These are phyloP conservation scores for Cladosporium colombiae DNA, from an alignment of 2,329 filamentous ascomycete genomes.

Conservation along the genomic window DNA sequence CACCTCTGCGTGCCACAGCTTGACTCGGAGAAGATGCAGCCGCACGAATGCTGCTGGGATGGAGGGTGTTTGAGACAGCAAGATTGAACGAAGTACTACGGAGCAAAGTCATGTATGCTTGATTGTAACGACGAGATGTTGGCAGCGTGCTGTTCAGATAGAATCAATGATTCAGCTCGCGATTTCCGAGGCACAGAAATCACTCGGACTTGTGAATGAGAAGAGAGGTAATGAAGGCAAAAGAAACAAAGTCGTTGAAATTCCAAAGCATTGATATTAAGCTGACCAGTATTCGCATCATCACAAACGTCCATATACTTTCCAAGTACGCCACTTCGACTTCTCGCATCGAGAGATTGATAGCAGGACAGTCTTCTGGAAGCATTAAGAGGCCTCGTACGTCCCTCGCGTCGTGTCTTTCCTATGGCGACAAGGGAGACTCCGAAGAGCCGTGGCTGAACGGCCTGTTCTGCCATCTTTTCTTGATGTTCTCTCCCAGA, in stretches of 20 bases:
- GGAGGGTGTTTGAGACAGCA: background rate
- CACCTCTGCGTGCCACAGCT: background rate
- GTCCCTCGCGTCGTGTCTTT: background rate
- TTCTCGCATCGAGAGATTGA: background rate
- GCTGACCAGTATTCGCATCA: background rate
- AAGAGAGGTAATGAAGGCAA: background rate
- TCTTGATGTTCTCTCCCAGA: slow-evolving; percentile 6
- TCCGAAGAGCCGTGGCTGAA: background rate
- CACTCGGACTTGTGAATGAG: background rate
- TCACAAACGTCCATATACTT: background rate
- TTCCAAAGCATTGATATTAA: background rate
- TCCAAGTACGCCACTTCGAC: background rate
- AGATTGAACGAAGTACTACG: background rate
- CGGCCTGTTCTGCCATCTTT: slow-evolving; percentile 2
- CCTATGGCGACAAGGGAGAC: background rate
- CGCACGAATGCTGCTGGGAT: background rate
- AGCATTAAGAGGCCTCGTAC: background rate
- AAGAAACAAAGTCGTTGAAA: background rate
- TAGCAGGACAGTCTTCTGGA: background rate
- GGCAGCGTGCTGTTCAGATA: background rate
- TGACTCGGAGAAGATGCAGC: background rate
- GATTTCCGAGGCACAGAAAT: background rate
- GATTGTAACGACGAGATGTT: background rate
- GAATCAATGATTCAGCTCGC: background rate
- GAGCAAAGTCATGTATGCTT: background rate